A percentile compares a stretch with the other conserved stretches of the same genome.
phyloP scores from a whole-genome alignment of 2,329 filamentous ascomycete species.

The Penicillium thymicola region DNA sequence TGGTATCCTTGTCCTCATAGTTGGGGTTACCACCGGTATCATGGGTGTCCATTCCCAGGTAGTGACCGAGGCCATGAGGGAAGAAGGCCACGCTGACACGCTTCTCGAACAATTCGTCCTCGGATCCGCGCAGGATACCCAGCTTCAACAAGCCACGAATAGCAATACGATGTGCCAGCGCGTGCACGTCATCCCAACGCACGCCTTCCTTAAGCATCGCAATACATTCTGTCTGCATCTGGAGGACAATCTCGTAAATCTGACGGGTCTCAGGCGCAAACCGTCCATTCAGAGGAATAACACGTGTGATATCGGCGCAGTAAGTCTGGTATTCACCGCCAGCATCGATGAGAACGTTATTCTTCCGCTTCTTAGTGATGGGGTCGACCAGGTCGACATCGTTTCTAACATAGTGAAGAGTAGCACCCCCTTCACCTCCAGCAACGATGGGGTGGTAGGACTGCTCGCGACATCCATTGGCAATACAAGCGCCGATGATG shows the following conservation, averaged over 20 bases:
- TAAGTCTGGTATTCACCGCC: conserved; percentile 84
- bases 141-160: conserved; percentile 67
- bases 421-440: conserved; percentile 75
- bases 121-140: conserved; percentile 64
- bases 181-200: conserved; percentile 68
- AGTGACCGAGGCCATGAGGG: conserved; percentile 86
- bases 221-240: conserved; percentile 78
- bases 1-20: conserved; percentile 71
- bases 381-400: conserved; percentile 63
- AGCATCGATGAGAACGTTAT: conserved; percentile 80
- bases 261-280: conserved; percentile 67
- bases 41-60: conserved; percentile 89
- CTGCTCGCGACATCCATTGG: conserved; percentile 69
- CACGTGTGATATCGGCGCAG: conserved; percentile 84
- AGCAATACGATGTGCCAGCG: conserved; percentile 69
- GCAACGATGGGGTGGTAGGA: conserved; percentile 89
- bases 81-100: conserved; percentile 88
- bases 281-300: conserved; percentile 70
- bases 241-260: conserved; percentile 73
- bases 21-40: conserved; percentile 78
- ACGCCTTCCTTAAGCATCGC: conserved; percentile 65
- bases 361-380: conserved; percentile 45
- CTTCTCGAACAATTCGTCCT: conserved; percentile 70
- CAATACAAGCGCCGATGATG: conserved; percentile 70
- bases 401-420: conserved; percentile 83